Evolutionary conservation across 192 early-diverging fungal species (phyloP), one percentile per base, ranked within the genome.

Genomic region (Coemansia sp.): DNA sequence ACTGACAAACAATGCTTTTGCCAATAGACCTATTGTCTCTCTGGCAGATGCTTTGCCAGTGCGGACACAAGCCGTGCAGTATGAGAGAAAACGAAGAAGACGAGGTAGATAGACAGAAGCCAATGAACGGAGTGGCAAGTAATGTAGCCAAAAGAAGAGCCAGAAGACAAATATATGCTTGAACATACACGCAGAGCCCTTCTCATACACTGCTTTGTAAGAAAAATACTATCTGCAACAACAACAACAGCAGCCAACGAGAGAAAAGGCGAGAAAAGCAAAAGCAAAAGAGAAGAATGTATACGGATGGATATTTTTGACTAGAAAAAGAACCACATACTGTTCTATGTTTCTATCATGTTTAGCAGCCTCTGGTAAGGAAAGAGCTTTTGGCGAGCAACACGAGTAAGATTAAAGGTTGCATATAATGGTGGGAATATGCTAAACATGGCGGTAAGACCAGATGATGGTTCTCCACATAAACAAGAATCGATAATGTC

Each of bases 381-480:
- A 54, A 54, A 25, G 19, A 54, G 10, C 51, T 25, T 54, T 22
- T 19, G 51, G 7, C 51, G 51, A 54, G 20, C 51, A 54, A 32
- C 32, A 32, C 32, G 2, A 17, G 14, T 12, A 54, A 25, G 19
- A 9, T 22, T 54, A 14, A 25, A 19, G 19, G 51, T 54, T 22
- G 25, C 22, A 25, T 17, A 59, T 7, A 38, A 32, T 41, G 57
- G 39, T 59, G 57, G 57, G 57, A 59, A 59, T 41, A 59, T 59
- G 39, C 57, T 59, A 41, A 59, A 59, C 32, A 59, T 59, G 16
- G 13, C n/a, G 38, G 57, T 59, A 59, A 59, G 57, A 59, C 57
- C 57, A 59, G 12, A 25, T 40, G 51, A 8, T 25, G n/a, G 39
- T 38, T 40, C 57, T 59, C 57, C 57, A 41, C 57, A 59, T 5